phyloP scores from a whole-genome alignment of 768 basidiomycete species.

The Lactifluus rugatus region DNA sequence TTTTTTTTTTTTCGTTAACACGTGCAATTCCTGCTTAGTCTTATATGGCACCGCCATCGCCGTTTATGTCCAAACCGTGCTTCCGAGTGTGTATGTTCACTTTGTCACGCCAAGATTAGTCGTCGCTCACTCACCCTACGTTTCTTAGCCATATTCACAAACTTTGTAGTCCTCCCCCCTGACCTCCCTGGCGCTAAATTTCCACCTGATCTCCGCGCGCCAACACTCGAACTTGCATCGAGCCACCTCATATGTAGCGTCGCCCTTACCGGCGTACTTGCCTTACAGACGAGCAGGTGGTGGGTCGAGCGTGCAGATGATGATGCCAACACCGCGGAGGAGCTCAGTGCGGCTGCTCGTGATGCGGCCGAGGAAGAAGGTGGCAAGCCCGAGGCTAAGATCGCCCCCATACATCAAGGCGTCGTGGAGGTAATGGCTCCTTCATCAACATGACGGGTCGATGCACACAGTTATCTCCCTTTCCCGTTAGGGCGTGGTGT shows the following conservation, averaged over 20 bases:
- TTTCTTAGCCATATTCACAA: constrained; percentile 44
- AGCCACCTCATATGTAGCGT: constrained; percentile 81
- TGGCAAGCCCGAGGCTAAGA: neutral
- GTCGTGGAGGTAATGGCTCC: neutral
- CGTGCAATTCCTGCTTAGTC: constrained; percentile 36
- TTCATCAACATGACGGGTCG: neutral
- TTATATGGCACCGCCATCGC: constrained; percentile 61
- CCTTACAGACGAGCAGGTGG: constrained; percentile 73
- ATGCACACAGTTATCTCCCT: neutral
- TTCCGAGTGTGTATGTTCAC: constrained; percentile 52
- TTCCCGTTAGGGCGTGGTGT: neutral
- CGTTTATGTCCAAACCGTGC: constrained; percentile 67
- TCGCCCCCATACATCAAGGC: neutral
- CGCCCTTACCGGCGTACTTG: constrained; percentile 76
- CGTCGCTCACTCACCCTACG: neutral
- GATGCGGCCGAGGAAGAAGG: neutral
- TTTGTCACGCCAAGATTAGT: neutral
- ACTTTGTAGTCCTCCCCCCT: constrained; percentile 33
- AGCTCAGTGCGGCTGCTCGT: constrained; percentile 17
- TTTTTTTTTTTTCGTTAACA: neutral
- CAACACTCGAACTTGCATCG: constrained; percentile 72
- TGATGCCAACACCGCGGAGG: constrained; percentile 34
- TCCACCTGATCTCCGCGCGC: constrained; percentile 49
- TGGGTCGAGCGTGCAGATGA: constrained; percentile 73
- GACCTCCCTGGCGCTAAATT: constrained; percentile 45